These are phyloP conservation scores for Didymella pomorum DNA, from an alignment of 2,329 filamentous ascomycete genomes.

Conservation along the genomic window DNA sequence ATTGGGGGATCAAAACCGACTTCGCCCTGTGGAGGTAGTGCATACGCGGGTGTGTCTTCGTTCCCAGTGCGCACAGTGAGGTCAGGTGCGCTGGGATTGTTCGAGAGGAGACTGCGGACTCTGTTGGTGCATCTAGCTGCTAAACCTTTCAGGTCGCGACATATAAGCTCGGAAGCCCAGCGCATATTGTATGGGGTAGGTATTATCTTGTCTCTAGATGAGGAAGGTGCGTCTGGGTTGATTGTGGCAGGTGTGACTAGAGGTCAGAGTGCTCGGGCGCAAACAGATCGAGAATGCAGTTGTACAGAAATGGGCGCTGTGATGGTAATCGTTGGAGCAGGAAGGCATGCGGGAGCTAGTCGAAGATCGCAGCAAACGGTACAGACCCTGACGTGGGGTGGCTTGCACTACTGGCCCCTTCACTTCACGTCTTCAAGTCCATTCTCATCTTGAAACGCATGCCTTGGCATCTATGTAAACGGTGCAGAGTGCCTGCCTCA, in stretches of 20 bases:
- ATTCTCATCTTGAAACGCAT: neutral
- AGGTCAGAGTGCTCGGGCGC: neutral
- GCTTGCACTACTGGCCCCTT: neutral
- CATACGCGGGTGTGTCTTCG: neutral
- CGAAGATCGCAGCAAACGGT: neutral
- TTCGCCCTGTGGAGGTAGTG: neutral
- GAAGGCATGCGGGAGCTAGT: neutral
- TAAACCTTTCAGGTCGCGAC: slow-evolving; percentile 30
- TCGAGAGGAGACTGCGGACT: neutral
- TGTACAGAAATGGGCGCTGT: too few relatives aligned
- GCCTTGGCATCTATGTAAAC: neutral
- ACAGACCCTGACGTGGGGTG: neutral
- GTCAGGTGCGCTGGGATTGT: neutral
- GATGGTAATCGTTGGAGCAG: neutral
- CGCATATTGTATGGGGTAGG: slow-evolving; percentile 13
- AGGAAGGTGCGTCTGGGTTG: neutral
- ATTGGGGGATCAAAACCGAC: neutral
- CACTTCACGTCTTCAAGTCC: neutral
- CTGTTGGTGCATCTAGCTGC: slow-evolving; percentile 11
- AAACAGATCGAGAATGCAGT: too few relatives aligned
- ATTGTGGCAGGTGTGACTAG: neutral
- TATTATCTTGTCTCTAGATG: slow-evolving; percentile 1
- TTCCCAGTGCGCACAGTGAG: neutral
- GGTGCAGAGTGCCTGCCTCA: too few relatives aligned
- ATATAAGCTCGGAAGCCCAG: slow-evolving; percentile 28